Evolutionary conservation across 495 filamentous ascomycete species (phyloP).

Genomic region (Astrocystis sublimbata): DNA sequence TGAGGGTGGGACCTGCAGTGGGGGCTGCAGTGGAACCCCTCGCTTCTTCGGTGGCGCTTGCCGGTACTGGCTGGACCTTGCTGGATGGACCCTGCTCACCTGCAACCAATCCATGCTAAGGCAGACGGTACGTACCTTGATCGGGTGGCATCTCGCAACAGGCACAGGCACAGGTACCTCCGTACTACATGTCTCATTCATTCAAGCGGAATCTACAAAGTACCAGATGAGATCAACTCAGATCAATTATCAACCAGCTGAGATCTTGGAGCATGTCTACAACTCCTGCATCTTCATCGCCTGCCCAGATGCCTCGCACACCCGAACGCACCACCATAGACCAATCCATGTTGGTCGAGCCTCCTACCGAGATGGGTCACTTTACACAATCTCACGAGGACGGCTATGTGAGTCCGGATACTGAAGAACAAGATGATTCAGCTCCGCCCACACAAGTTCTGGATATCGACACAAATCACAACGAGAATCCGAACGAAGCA

Average conservation of each 20-base stretch:
- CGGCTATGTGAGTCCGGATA: conserved; percentile 23
- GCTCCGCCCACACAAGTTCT: conserved; percentile 34
- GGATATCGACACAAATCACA: conserved; percentile 43
- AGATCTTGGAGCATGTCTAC: conserved; percentile 35
- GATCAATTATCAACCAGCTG: too few species aligned
- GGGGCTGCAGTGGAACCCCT: too few species aligned
- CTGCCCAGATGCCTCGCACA: conserved; percentile 20
- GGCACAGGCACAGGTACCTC: too few species aligned
- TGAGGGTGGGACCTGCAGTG: too few species aligned
- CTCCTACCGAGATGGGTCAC: conserved; percentile 29
- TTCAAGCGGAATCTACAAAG: not conserved
- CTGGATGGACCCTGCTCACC: too few species aligned
- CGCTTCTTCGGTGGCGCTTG: too few species aligned
- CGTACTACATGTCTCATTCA: too few species aligned
- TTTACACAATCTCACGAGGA: conserved; percentile 24
- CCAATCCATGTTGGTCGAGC: conserved; percentile 38
- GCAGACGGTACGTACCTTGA: too few species aligned
- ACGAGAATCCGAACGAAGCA: conserved; percentile 25
- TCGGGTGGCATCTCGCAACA: too few species aligned
- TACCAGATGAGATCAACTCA: not conserved
- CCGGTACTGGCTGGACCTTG: too few species aligned
- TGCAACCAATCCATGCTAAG: too few species aligned
- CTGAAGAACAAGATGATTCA: conserved; percentile 39
- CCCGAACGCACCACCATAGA: conserved; percentile 23
- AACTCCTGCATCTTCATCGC: conserved; percentile 29